phyloP scores from a whole-genome alignment of 768 basidiomycete genomes.

The Ramaria sp. region DNA sequence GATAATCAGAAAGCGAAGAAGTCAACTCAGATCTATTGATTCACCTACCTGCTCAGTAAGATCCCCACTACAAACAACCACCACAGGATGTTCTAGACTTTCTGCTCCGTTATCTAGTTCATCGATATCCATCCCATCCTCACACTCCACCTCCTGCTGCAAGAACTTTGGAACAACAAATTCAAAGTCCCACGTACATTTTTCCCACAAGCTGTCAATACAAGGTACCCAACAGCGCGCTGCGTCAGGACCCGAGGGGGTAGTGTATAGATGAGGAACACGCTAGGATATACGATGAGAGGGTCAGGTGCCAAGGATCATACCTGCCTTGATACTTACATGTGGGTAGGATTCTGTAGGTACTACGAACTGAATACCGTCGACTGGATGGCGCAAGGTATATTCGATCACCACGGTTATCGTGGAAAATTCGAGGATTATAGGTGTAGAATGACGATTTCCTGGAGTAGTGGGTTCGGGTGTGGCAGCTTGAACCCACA shows the following conservation, averaged over 20 bases:
- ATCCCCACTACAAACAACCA: slow-evolving; percentile 92
- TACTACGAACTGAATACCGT: slow-evolving; percentile 76
- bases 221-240: slow-evolving; percentile 99
- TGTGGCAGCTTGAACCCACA: slow-evolving; percentile 42
- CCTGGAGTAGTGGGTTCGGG: slow-evolving; percentile 74
- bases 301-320: slow-evolving; percentile 6
- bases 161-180: slow-evolving; percentile 83
- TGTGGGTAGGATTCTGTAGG: slow-evolving; percentile 78
- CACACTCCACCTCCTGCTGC: slow-evolving; percentile 43
- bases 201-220: slow-evolving; percentile 88
- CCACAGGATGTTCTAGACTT: slow-evolving; percentile 57
- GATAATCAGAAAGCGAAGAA: slow-evolving; percentile 7
- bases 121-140: slow-evolving; percentile 26
- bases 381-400: slow-evolving; percentile 69
- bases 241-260: slow-evolving; percentile 75
- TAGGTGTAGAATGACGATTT: slow-evolving; percentile 23
- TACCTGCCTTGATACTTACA: slow-evolving; percentile 35
- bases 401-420: slow-evolving; percentile 71
- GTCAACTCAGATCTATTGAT: background rate
- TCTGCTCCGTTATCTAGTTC: slow-evolving; percentile 30
- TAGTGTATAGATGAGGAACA: slow-evolving; percentile 88
- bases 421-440: slow-evolving; percentile 59
- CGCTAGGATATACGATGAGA: slow-evolving; percentile 38
- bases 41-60: slow-evolving; percentile 76
- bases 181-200: slow-evolving; percentile 97